Percentiles rank a stretch among this genome's conserved stretches.
Conservation (phyloP, 768 basidiomycete genomes). For the Amanita jacksonii region DNA sequence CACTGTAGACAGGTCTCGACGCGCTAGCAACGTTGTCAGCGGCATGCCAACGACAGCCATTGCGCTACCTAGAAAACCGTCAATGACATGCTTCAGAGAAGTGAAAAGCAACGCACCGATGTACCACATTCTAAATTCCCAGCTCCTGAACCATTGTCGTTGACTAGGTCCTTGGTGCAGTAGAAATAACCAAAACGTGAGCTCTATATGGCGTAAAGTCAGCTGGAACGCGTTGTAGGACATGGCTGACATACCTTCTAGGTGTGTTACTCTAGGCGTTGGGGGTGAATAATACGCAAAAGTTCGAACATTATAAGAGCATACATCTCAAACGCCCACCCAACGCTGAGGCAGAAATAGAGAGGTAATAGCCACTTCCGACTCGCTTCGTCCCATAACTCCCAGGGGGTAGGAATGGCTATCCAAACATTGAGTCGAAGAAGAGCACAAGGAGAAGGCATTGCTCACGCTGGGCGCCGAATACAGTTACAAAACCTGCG, state of each 20-base stretch:
- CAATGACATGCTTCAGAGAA: constrained; percentile 3
- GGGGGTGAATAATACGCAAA: constrained; percentile 2
- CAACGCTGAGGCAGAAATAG: constrained; percentile 59
- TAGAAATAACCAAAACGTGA: constrained; percentile 78
- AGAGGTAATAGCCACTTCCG: constrained; percentile 56
- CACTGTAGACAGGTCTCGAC: constrained; percentile 52
- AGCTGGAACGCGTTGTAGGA: neutral
- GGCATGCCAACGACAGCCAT: constrained; percentile 65
- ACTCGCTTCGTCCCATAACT: constrained; percentile 35
- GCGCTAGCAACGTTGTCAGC: constrained; percentile 49
- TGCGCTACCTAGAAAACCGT: constrained; percentile 40
- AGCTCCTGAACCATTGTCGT: constrained; percentile 71
- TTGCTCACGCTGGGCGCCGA: neutral
- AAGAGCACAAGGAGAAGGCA: neutral
- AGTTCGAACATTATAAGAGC: constrained; percentile 15
- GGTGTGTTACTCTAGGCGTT: constrained; percentile 55
- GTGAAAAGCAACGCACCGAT: constrained; percentile 33
- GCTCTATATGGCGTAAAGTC: constrained; percentile 33
- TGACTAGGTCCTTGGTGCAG: constrained; percentile 65
- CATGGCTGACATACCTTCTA: constrained; percentile 49
- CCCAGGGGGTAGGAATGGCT: constrained; percentile 53
- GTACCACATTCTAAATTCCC: constrained; percentile 70
- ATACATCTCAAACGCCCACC: constrained; percentile 74
- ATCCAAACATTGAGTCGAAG: neutral
- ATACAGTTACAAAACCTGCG: neutral